A percentile compares a stretch with the other conserved stretches of the same genome.
phyloP scores from a whole-genome alignment of 176 grass and related monocot species.

The Rhynchospora breviuscula region DNA sequence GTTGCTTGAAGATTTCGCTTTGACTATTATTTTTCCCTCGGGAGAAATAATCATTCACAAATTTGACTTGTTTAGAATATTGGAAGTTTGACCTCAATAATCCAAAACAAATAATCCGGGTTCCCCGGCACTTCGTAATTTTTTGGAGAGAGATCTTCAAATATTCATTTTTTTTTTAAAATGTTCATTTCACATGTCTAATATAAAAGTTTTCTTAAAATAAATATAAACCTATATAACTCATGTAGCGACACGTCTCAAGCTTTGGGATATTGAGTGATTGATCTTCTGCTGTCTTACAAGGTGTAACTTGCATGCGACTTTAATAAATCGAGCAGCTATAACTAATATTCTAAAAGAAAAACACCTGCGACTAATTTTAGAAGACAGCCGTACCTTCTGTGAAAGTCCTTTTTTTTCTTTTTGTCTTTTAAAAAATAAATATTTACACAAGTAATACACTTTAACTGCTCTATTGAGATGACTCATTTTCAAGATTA shows the following conservation, averaged over 20 bases:
- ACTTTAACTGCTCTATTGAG: too few species aligned
- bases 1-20: neutral
- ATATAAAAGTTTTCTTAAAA: neutral
- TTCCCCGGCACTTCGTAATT: neutral
- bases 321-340: too few species aligned
- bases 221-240: too few species aligned
- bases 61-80: slow-evolving; percentile 6
- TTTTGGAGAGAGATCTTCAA: neutral
- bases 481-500: too few species aligned
- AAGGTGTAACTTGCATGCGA: too few species aligned
- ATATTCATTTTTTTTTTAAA: neutral
- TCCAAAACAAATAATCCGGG: neutral
- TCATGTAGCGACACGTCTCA: too few species aligned
- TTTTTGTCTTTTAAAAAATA: too few species aligned
- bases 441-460: too few species aligned
- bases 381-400: too few species aligned
- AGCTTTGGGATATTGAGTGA: neutral
- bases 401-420: too few species aligned
- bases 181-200: neutral
- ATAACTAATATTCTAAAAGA: too few species aligned
- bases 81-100: neutral
- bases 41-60: neutral
- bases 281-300: neutral
- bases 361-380: too few species aligned
- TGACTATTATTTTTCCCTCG: neutral